Percentiles rank a stretch among this genome's conserved stretches.
Evolutionary conservation across 371 early-diverging fungal species (phyloP).

Genomic region (Syncephalastrum racemosum): DNA sequence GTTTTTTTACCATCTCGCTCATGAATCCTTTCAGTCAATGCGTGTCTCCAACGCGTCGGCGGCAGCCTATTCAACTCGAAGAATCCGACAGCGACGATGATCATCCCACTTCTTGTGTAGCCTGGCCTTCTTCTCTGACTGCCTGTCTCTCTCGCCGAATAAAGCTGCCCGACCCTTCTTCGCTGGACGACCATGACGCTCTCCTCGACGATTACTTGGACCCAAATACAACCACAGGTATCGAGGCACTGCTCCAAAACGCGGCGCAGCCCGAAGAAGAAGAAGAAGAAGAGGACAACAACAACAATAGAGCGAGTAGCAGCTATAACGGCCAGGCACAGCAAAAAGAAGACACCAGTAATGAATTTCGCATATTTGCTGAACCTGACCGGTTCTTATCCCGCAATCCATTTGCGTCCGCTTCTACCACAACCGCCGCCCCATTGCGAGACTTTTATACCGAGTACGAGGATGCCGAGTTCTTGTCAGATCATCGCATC

Average conservation of each 20-base stretch:
- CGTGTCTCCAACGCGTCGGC: too few species aligned
- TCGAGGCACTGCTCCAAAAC: slow-evolving; percentile 15
- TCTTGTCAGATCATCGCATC: slow-evolving; percentile 25
- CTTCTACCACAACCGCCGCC: slow-evolving; percentile 2
- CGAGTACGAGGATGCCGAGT: slow-evolving; percentile 22
- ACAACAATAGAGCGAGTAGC: not conserved
- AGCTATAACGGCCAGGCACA: not conserved
- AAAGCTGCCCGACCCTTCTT: too few species aligned
- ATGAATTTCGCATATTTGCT: slow-evolving; percentile 3
- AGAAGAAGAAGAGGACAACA: slow-evolving; percentile 4
- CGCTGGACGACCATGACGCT: not conserved
- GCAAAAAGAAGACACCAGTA: not conserved
- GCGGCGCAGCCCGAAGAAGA: not conserved
- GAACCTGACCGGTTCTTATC: slow-evolving; percentile 18
- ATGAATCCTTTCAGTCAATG: too few species aligned
- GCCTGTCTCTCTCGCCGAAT: slow-evolving; percentile 1
- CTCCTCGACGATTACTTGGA: slow-evolving; percentile 16
- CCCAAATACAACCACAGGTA: slow-evolving; percentile 16
- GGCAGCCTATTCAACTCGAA: too few species aligned
- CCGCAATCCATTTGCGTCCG: slow-evolving; percentile 16
- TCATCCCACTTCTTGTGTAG: slow-evolving; percentile 1
- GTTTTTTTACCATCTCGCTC: too few species aligned
- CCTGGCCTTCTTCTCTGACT: slow-evolving; percentile 3
- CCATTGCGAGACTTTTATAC: slow-evolving; percentile 8
- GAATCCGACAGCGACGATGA: too few species aligned